Evolutionary conservation across 1,284 basidiomycete genomes (phyloP).

Genomic region (Naganishia cerealis): DNA sequence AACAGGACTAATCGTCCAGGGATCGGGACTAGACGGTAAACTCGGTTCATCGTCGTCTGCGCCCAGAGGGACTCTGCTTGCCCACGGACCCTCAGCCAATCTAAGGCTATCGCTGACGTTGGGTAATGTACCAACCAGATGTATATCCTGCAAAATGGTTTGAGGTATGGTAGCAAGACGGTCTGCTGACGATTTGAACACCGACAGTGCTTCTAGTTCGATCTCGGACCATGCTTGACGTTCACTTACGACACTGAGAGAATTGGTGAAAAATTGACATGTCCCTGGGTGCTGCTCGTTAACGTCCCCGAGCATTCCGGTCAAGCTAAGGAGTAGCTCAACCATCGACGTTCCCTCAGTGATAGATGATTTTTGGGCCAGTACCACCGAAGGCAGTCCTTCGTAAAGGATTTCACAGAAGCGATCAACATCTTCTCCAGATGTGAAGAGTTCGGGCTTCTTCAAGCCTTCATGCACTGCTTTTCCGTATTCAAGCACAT

Average conservation of each 20-base stretch:
- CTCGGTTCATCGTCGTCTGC: neutral
- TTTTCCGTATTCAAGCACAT: conserved; percentile 1
- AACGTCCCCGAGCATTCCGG: neutral
- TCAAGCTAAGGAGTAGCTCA: neutral
- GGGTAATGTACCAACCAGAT: neutral
- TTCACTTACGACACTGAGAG: conserved; percentile 1
- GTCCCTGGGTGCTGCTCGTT: conserved; percentile 4
- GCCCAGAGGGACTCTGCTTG: neutral
- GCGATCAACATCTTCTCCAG: conserved; percentile 14
- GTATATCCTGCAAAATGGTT: conserved; percentile 1
- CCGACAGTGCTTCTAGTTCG: neutral
- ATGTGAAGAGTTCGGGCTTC: neutral
- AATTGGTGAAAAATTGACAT: conserved; percentile 7
- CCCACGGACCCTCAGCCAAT: neutral
- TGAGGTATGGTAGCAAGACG: neutral
- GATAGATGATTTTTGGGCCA: neutral
- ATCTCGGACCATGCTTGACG: neutral
- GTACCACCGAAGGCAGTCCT: neutral
- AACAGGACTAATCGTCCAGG: conserved; percentile 1
- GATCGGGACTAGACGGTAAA: conserved; percentile 9
- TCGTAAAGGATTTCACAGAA: neutral
- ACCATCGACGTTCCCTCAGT: neutral
- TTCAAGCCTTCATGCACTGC: neutral
- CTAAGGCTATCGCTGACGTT: neutral
- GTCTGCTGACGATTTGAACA: neutral